Conservation (phyloP, 2,329 filamentous ascomycete species). For the Claviceps spartinae region DNA sequence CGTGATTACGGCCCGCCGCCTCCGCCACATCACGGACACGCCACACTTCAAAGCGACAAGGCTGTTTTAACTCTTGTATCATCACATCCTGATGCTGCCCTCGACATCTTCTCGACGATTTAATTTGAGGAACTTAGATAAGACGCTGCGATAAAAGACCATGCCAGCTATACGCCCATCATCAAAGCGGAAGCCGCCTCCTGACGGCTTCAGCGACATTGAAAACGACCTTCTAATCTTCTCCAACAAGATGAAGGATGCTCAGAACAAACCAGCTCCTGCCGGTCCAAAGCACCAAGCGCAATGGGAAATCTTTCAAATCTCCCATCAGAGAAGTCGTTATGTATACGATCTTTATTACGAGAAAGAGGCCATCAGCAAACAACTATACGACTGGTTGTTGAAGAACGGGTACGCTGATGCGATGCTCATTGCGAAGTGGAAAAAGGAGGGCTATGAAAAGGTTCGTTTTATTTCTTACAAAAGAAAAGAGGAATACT, state of each 20-base stretch:
- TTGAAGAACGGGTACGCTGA: slow-evolving; percentile 96
- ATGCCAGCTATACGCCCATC: slow-evolving; percentile 71
- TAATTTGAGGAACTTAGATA: not conserved
- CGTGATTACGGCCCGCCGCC: slow-evolving; percentile 15
- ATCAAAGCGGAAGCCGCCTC: slow-evolving; percentile 68
- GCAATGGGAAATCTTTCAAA: slow-evolving; percentile 95
- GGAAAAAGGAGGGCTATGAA: slow-evolving; percentile 99
- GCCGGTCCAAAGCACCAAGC: slow-evolving; percentile 76
- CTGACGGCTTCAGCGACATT: slow-evolving; percentile 77
- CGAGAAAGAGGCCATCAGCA: slow-evolving; percentile 89
- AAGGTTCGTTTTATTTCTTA: slow-evolving; percentile 52
- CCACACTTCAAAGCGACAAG: slow-evolving; percentile 6
- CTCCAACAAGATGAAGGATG: slow-evolving; percentile 86
- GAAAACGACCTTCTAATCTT: slow-evolving; percentile 79
- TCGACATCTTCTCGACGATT: not conserved
- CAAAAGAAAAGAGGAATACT: slow-evolving; percentile 5
- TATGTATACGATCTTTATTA: slow-evolving; percentile 99
- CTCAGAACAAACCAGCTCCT: slow-evolving; percentile 75
- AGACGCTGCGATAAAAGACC: slow-evolving; percentile 2
- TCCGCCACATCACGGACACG: slow-evolving; percentile 1
- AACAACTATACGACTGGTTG: slow-evolving; percentile 85
- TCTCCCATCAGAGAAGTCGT: slow-evolving; percentile 77
- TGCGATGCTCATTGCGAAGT: slow-evolving; percentile 91
- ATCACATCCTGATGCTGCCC: not conserved
- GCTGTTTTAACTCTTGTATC: not conserved